Evolutionary conservation across 2,329 filamentous ascomycete species (phyloP), one percentile per base, ranked within the genome.

Genomic region (Neoarthrinium moseri): DNA sequence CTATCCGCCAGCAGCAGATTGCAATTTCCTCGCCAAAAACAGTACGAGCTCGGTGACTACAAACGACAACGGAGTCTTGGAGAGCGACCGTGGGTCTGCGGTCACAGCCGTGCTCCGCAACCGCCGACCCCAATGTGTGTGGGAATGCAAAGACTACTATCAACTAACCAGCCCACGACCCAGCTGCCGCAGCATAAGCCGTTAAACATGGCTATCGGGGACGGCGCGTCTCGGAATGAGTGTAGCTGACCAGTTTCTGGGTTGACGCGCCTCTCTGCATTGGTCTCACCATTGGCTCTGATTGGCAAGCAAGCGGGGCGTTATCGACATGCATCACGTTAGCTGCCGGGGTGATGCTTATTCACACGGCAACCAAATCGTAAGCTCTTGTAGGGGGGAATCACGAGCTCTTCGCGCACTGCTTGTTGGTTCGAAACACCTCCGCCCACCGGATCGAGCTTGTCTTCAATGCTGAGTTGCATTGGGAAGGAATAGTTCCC

Each of bases 1-100:
- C 18, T 40, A 40, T 17, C 37, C 37, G 37, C 37, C 23, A 26
- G 11, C 13, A 11, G 8, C 10, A 40, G 23, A 40, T 23, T 52
- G 29, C 56, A 56, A 42, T 51, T 59, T 8, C 47, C 13, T n/a
- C 36, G 23, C 36, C 20, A 23, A 46, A 32, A 21, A 23, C n/a
- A 32, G 6, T 15, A 33, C 32, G 20, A 23, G 22, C 10, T 23
- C 23, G 15, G 18, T 33, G 29, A 35, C 50, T 40, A 27, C 42
- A 52, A 52, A 27, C 45, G 40, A 26, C 41, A 47, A 35, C 33
- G 33, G 22, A 20, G 17, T 35, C 17, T 35, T 32, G 29, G 11
- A 2, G 20, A 35, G 33, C 29, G 12, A 13, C 22, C 8, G 33
- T 35, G 33, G 20, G 23, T 13, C 18, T 37, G 6, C 32, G 6